Base-by-base conservation (phyloP, 768 basidiomycete genomes). In the Kwoniella mangroviensis region DNA sequence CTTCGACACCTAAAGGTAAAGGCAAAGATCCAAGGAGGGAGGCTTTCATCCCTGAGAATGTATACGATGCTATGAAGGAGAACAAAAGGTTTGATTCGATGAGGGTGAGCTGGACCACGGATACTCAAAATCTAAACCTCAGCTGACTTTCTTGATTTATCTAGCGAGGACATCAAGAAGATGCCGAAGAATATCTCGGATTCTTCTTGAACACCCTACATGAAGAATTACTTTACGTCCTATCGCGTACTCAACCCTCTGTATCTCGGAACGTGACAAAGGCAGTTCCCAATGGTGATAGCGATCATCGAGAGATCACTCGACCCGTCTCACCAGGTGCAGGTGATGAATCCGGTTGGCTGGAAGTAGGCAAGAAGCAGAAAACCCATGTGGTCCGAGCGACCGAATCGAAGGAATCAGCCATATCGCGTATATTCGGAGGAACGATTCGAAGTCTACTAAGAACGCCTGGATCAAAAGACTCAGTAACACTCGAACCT, bases 141-240 rank as follows among this genome's bases (percentile, higher is more conserved):
- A 41, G 28, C 22, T 63, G 76, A 53, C 45, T 65, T 52, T 19
- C 5, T 45, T 19, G 17, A 6, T n/a, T 72, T 57, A 40, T 40
- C 40, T 5, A 93, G 88, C 89, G 92, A 45, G 94, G 94, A 0
- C 92, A 94, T 68, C 96, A 99, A 84, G 96, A 99, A 82, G 96
- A 99, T 68, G 96, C 95, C 11, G 95, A 99, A 83, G 96, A 99
- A 83, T 98, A 97, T 83, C 86, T 98, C n/a, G 96, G 96, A 3
- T 98, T 97, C 84, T 96, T 93, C 84, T 86, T 98, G 26, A 94
- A 98, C 76, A 92, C 94, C 0, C 85, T 99, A 5, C 93, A 96
- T 82, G 96, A 99, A 81, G 96, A 98, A 84, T 81, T 98, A 12
- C 84, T 92, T 3, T 86, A 86, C 3, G 84, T 96, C n/a, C 83